Base-by-base conservation (phyloP, 208 protist species). In the Novymonas esmeraldas region DNA sequence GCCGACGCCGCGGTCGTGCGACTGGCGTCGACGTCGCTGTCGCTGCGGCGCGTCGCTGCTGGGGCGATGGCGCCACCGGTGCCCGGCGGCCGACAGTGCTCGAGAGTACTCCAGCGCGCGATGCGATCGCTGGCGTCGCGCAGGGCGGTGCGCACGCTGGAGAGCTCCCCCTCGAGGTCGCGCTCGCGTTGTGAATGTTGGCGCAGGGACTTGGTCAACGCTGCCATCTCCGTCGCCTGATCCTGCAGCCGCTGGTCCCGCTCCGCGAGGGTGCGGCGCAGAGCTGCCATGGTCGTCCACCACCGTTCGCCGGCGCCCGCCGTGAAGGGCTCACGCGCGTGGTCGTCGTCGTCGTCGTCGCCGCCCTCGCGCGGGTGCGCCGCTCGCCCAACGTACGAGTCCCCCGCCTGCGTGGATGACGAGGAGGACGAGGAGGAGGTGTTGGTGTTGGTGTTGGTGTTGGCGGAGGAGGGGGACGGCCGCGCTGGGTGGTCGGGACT, bases 211-310 rank as follows among this genome's bases (percentile, higher is more conserved):
- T 50, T 51, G 6, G 29, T 42, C 50, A 66, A 14, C 2, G 58
- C 51, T 7, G 68, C 33, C 39, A 54, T 49, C 68, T 50, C 58
- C 7, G 0, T 16, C n/a, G 58, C 68, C 3, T 44, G 49, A 18
- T 10, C 36, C 28, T 26, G 59, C 59, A 72, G 49, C 13, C 55
- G 55, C 14, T 42, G n/a, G 33, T 72, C 66, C 24, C 66, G 66
- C 6, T 64, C 38, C 38, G 61, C 48, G 16, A 72, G 10, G 20
- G 57, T 29, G 28, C 49, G 56, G 7, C 66, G 57, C 46, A 72
- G 58, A 16, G 41, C 28, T 24, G 48, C 18, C 6, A 59, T 45
- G 2, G 50, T 24, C 16, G 49, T 7, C 38, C 52, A 14, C 39
- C 60, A 42, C 36, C 57, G 31, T n/a, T 44, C 33, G 16, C 31